Conservation (phyloP, 352 stramenopile genomes). For the Globisporangium uncinulatum region DNA sequence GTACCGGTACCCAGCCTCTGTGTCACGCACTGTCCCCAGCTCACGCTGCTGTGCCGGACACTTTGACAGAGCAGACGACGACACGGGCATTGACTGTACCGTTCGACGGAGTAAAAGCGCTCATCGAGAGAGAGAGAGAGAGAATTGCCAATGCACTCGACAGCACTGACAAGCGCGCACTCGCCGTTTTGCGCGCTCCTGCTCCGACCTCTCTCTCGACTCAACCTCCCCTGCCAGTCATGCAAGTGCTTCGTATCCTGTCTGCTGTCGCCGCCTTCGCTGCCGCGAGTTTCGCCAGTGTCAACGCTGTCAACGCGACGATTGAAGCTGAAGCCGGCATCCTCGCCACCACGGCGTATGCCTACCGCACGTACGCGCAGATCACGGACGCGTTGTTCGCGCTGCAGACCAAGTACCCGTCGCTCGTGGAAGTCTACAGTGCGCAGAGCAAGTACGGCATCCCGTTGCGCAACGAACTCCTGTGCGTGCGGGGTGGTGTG, state of each 20-base stretch:
- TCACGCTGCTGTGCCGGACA: too few relatives aligned
- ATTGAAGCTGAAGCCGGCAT: not conserved
- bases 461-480: constrained; percentile 60
- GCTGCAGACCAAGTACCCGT: constrained; percentile 59
- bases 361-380: constrained; percentile 63
- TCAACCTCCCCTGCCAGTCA: not conserved
- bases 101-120: not conserved
- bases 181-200: constrained; percentile 5
- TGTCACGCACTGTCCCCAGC: too few relatives aligned
- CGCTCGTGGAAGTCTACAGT: constrained; percentile 71
- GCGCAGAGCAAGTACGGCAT: constrained; percentile 81
- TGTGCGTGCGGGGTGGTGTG: constrained; percentile 53
- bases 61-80: too few relatives aligned
- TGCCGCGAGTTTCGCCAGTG: not conserved
- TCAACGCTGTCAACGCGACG: not conserved
- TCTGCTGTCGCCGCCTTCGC: constrained; percentile 3
- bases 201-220: not conserved
- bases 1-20: too few relatives aligned
- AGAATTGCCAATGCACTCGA: not conserved
- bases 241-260: constrained; percentile 3
- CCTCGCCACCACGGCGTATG: constrained; percentile 17
- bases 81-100: too few relatives aligned
- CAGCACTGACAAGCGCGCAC: not conserved
- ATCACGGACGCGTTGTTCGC: constrained; percentile 57
- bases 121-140: not conserved